These are phyloP conservation scores for Coemansia sp. DNA, from an alignment of 192 early-diverging fungal genomes.

Conservation along the genomic window DNA sequence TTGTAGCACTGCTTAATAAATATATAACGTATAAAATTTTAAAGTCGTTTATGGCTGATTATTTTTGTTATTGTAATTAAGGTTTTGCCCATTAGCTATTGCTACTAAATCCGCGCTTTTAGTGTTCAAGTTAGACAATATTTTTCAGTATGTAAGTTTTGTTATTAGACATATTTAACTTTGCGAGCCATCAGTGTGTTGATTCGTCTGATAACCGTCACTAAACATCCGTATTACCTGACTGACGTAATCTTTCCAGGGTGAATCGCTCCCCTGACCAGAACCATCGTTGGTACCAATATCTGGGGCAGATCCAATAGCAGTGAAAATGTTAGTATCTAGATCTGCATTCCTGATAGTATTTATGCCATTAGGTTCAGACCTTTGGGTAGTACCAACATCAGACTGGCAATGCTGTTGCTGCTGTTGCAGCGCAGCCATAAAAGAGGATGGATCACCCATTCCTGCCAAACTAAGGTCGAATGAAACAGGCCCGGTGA, in stretches of 20 bases:
- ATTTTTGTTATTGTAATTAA: too few species aligned
- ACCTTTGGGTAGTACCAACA: too few species aligned
- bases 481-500: conserved; percentile 29
- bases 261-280: conserved; percentile 7
- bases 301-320: not conserved
- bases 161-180: too few species aligned
- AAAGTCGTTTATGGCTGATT: too few species aligned
- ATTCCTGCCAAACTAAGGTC: conserved; percentile 17
- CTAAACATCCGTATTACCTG: conserved; percentile 44
- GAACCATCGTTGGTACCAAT: not conserved
- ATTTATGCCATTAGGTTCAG: not conserved
- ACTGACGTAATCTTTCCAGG: conserved; percentile 40
- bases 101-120: too few species aligned
- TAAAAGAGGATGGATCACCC: not conserved
- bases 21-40: too few species aligned
- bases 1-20: too few species aligned
- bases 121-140: too few species aligned
- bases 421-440: conserved; percentile 1
- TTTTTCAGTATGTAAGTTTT: too few species aligned
- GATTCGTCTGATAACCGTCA: conserved; percentile 7
- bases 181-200: not conserved
- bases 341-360: not conserved
- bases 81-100: too few species aligned
- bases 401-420: not conserved
- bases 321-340: not conserved